Evolutionary conservation across 2,329 filamentous ascomycete genomes (phyloP), one percentile per base, ranked within the genome.

Genomic region (Fusarium heterosporum): DNA sequence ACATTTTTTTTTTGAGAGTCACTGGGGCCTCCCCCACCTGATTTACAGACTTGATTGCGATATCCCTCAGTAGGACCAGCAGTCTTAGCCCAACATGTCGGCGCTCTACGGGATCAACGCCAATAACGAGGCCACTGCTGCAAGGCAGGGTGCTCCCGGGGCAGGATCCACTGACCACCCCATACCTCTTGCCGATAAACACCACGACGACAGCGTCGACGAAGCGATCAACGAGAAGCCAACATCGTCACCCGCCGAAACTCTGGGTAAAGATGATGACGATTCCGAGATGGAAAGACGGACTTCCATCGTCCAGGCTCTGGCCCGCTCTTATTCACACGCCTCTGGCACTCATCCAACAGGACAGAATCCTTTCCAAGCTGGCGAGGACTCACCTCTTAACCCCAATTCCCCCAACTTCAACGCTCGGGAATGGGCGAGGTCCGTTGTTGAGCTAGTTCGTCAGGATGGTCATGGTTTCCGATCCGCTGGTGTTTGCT

Each of bases 401-500:
- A 85, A 88, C 72, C 86, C 86, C 5, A 75, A 73, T 50, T 87
- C 83, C 6, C 74, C 78, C 25, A 82, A 84, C 57, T 89, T 89
- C 75, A 84, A 80, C 55, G 81, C 79, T 29, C 82, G 82, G 46
- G 80, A 82, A 41, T 91, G 89, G 89, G 85, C 86, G 59, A 88
- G 85, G 78, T 80, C 86, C 32, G 75, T 90, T 11, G 84, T 88
- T 30, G 81, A 82, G 61, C 77, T 86, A 61, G 80, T 82, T 43
- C 80, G 81, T 30, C 81, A 78, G 62, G 83, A 85, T 57, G 88
- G 86, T 51, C 80, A 82, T 66, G 74, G 78, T 14, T 87, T 87
- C 75, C 85, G 89, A 70, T 86, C 85, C 14, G 84, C 87, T 1
- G 90, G 90, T 45, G 82, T 93, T 42, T 82, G 84, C 49, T 92